Evolutionary conservation across 2,329 filamentous ascomycete species (phyloP).

Genomic region (Stenocarpella maydis): DNA sequence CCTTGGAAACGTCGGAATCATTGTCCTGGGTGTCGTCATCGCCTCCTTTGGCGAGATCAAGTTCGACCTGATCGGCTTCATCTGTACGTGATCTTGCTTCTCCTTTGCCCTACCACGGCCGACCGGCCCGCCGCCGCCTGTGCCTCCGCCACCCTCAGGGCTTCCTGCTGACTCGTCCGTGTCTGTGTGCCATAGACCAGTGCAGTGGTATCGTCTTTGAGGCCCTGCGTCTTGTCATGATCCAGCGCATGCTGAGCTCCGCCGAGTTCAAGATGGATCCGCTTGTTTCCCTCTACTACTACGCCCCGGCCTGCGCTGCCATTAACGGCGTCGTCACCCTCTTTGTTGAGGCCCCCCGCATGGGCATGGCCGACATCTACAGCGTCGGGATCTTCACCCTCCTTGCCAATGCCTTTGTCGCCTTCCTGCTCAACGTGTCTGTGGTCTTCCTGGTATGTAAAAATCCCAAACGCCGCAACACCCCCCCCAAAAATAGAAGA

Average conservation of each 20-base stretch:
- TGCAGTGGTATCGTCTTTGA: constrained; percentile 78
- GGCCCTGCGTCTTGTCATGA: constrained; percentile 79
- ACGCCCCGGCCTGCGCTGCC: constrained; percentile 77
- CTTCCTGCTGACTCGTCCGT: neutral
- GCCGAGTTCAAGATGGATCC: constrained; percentile 88
- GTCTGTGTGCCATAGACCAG: constrained; percentile 59
- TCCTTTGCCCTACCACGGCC: no score
- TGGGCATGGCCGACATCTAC: constrained; percentile 72
- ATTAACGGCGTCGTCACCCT: constrained; percentile 78
- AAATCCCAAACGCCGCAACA: neutral
- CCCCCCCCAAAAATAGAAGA: no score
- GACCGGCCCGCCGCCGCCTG: neutral
- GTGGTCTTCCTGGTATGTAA: constrained; percentile 78
- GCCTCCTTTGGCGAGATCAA: constrained; percentile 92
- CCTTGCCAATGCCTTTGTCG: constrained; percentile 74
- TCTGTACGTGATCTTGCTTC: constrained; percentile 52
- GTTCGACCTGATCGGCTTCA: constrained; percentile 78
- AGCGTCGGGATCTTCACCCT: constrained; percentile 74
- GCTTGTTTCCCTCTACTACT: constrained; percentile 86
- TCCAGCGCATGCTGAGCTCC: constrained; percentile 77
- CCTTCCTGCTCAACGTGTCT: constrained; percentile 80
- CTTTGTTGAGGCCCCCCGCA: constrained; percentile 71
- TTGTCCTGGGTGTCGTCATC: constrained; percentile 89
- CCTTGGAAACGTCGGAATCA: constrained; percentile 86
- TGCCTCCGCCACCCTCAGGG: no score